Percentiles rank a stretch among this genome's conserved stretches.
Evolutionary conservation across 257 asterid species (phyloP).

Genomic region (Lithospermum erythrorhizon): DNA sequence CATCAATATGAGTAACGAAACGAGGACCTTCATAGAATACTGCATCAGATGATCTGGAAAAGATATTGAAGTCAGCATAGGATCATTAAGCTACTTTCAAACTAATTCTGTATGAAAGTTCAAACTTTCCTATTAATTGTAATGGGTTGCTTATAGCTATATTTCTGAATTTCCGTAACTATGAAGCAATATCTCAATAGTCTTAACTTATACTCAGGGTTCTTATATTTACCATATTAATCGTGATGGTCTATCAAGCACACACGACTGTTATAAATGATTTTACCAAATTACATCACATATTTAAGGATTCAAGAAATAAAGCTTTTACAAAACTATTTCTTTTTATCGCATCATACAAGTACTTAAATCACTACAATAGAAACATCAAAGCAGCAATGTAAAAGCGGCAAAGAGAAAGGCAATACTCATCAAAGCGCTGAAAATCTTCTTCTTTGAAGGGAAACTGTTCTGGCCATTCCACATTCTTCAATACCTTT

Average conservation of each 20-base stretch:
- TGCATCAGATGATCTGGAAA: slow-evolving; percentile 68
- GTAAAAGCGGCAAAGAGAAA: slow-evolving; percentile 4
- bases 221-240: background rate
- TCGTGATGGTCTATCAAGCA: background rate
- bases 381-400: background rate
- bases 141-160: background rate
- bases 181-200: no score
- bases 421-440: slow-evolving; percentile 80
- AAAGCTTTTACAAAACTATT: background rate
- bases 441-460: slow-evolving; percentile 88
- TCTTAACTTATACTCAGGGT: background rate
- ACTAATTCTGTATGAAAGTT: no score
- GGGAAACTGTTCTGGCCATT: slow-evolving; percentile 90
- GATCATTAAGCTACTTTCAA: background rate
- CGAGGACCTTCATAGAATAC: slow-evolving; percentile 82
- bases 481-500: slow-evolving; percentile 77
- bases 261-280: background rate
- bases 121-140: background rate
- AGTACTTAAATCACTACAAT: background rate
- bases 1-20: slow-evolving; percentile 93
- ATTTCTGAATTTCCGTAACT: background rate
- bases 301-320: background rate
- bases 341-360: no score
- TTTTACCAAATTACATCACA: background rate
- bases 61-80: background rate